A percentile compares a stretch with the other conserved stretches of the same genome.
Conservation (phyloP, 129 eudicot genomes). For the Chrysanthemum makinoi region DNA sequence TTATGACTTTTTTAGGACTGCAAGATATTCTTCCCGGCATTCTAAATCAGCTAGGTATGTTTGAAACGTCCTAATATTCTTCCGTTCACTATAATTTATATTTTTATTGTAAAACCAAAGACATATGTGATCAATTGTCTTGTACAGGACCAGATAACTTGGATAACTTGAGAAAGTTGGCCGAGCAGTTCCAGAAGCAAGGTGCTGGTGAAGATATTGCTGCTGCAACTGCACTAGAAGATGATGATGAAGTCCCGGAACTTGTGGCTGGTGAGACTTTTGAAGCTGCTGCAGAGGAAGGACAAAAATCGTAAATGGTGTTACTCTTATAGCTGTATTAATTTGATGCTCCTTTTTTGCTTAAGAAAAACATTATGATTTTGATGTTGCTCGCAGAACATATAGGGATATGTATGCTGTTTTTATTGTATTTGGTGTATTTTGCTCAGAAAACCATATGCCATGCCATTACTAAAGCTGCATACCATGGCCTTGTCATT, state of each 20-base stretch:
- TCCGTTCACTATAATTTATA: neutral
- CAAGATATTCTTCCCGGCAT: constrained; percentile 87
- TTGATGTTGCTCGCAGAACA: too few species aligned
- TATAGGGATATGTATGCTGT: too few species aligned
- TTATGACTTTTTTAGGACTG: constrained; percentile 37
- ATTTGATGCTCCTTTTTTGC: too few species aligned
- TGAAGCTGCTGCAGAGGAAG: constrained; percentile 74
- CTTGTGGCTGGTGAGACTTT: constrained; percentile 69
- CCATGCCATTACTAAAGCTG: too few species aligned
- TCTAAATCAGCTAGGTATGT: constrained; percentile 76
- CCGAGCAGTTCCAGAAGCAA: constrained; percentile 67
- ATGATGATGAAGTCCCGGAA: constrained; percentile 72
- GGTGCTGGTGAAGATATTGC: constrained; percentile 37
- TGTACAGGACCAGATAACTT: constrained; percentile 62
- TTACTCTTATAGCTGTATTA: too few species aligned
- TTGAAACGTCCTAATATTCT: neutral
- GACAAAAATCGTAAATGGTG: neutral
- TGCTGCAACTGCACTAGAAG: constrained; percentile 29
- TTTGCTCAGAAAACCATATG: too few species aligned
- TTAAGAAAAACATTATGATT: too few species aligned
- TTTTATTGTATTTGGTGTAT: too few species aligned
- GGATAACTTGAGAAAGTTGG: constrained; percentile 65
- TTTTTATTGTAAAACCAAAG: neutral
- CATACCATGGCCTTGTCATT: too few species aligned
- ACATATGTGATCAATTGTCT: constrained; percentile 1